phyloP scores from a whole-genome alignment of 345 rosid species.

The Boechera divaricarpa region DNA sequence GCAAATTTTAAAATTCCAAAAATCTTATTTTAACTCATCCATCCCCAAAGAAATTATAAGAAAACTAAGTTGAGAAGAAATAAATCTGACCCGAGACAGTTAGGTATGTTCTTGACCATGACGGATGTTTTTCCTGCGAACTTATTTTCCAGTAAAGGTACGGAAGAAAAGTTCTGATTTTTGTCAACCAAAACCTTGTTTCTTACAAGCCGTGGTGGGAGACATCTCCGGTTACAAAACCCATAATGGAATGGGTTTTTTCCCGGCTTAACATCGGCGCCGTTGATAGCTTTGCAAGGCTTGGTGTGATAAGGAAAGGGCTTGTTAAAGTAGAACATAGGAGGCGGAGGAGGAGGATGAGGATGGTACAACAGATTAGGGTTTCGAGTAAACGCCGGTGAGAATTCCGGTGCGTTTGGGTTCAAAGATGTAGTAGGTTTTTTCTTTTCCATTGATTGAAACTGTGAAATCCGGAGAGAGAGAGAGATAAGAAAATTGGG shows the following conservation, averaged over 20 bases:
- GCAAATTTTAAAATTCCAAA: neutral
- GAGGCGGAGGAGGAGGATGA: neutral
- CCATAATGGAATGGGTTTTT: neutral
- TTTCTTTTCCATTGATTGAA: neutral
- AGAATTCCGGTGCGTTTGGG: conserved; percentile 17
- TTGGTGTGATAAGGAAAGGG: neutral
- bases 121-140: conserved; percentile 44
- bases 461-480: neutral
- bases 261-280: neutral
- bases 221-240: conserved; percentile 6
- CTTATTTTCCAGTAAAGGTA: neutral
- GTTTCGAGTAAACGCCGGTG: neutral
- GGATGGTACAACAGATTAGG: neutral
- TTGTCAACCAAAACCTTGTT: neutral
- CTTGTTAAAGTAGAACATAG: neutral
- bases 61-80: neutral
- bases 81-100: conserved; percentile 46
- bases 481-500: neutral
- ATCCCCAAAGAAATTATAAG: neutral
- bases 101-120: conserved; percentile 60
- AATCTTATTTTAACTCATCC: neutral
- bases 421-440: neutral
- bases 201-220: conserved; percentile 26
- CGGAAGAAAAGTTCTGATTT: neutral
- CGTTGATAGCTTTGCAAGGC: neutral